Evolutionary conservation across 176 grass and related monocot species (phyloP), one percentile per base, ranked within the genome.

Genomic region (Cenchrus purpureus): DNA sequence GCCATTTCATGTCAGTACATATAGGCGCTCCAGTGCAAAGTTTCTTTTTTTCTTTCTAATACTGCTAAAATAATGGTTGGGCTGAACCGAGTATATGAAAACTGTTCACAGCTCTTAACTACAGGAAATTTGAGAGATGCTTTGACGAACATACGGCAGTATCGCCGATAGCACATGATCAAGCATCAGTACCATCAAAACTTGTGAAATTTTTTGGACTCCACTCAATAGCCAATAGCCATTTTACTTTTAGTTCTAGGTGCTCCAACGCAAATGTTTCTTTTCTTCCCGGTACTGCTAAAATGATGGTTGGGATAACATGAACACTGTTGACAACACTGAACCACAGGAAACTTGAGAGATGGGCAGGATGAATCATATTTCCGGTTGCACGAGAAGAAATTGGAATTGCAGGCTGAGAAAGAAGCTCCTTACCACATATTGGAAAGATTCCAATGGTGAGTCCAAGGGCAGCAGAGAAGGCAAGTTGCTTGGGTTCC

Each of bases 381-480:
- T n/a, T 6, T 71, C 71, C 37, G 51, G 16, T 61, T 71, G 4
- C 16, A 54, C 63, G 3, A 64, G 12, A 79, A 79, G 4, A 71
- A 79, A 79, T 20, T 66, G 68, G 37, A 40, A 40, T 40, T 12
- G 59, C 1, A 53, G 1, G 12, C 11, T 32, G 58, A 86, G 40
- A 54, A 67, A 66, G 12, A 32, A 32, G 31, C 31, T 81, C 65
- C 82, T 82, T 79, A 98, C 95, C 95, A 40, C 93, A 98, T 64
- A 98, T 95, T 0, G 93, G 95, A 84, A 98, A 98, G 31, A 98
- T 59, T 20, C 95, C 95, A 45, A 95, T 79, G 6, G 93, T 95
- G 60, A 98, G 16, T 34, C 95, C 95, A 42, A 98, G 91, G 76
- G 95, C 95, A 56, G 95, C 87, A 61, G 95, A 98, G 79, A 98